Percentiles rank a stretch among this genome's conserved stretches.
phyloP scores from a whole-genome alignment of 352 stramenopile species.

The Elongisporangium senticosum region DNA sequence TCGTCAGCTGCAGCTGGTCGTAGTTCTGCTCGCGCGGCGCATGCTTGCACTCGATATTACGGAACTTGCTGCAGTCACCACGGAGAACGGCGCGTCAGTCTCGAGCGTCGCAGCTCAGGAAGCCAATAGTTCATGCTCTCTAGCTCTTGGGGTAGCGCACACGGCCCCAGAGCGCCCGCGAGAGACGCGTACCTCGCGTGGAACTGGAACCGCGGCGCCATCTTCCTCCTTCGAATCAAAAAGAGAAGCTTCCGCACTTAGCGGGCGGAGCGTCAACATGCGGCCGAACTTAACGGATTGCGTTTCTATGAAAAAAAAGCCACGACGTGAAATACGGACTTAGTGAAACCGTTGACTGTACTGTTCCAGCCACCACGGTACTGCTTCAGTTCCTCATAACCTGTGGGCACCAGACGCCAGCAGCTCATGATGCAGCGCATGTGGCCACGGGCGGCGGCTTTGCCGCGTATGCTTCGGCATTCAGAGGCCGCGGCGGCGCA shows the following conservation, averaged over 20 bases:
- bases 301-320: neutral
- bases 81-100: neutral
- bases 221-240: neutral
- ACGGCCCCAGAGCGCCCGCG: neutral
- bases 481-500: neutral
- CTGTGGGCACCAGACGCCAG: neutral
- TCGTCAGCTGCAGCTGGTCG: constrained; percentile 60
- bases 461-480: neutral
- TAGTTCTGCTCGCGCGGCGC: constrained; percentile 47
- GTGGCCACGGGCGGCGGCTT: constrained; percentile 4
- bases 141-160: neutral
- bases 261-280: neutral
- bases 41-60: constrained; percentile 63
- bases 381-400: neutral
- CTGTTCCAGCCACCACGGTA: neutral
- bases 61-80: constrained; percentile 53
- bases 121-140: neutral
- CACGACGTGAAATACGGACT: neutral
- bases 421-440: constrained; percentile 20
- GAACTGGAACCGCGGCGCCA: constrained; percentile 47
- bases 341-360: neutral
- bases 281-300: neutral
- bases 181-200: constrained; percentile 26
- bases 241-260: neutral
- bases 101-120: neutral